Evolutionary conservation across 345 rosid genomes (phyloP).

Genomic region (Boechera retrofracta): DNA sequence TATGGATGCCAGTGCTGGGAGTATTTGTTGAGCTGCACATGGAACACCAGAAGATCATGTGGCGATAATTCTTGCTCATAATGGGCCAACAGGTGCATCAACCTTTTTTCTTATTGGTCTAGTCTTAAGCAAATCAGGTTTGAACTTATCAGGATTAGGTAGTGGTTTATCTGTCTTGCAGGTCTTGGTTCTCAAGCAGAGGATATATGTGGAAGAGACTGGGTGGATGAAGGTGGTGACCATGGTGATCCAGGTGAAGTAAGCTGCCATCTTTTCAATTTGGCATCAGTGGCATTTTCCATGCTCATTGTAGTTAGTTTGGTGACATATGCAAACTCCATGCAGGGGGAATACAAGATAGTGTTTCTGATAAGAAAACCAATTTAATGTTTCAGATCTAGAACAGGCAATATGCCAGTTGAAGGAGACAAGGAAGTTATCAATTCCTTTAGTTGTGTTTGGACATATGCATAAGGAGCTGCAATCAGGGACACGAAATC

Average conservation of each 20-base stretch:
- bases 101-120: slow-evolving; percentile 22
- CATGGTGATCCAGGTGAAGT: slow-evolving; percentile 87
- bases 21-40: slow-evolving; percentile 60
- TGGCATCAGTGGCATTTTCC: neutral
- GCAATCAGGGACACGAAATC: slow-evolving; percentile 60
- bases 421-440: slow-evolving; percentile 54
- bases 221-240: slow-evolving; percentile 76
- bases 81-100: slow-evolving; percentile 76
- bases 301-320: slow-evolving; percentile 11
- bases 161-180: slow-evolving; percentile 41
- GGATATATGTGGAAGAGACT: slow-evolving; percentile 87
- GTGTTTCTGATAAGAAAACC: neutral
- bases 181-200: slow-evolving; percentile 80
- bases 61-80: slow-evolving; percentile 80
- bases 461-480: slow-evolving; percentile 95
- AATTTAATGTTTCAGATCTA: slow-evolving; percentile 58
- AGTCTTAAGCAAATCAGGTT: slow-evolving; percentile 2
- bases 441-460: slow-evolving; percentile 67
- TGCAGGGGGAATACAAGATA: neutral
- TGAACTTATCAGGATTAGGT: slow-evolving; percentile 12
- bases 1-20: slow-evolving; percentile 69
- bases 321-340: neutral
- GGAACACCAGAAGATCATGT: slow-evolving; percentile 78
- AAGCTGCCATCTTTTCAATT: slow-evolving; percentile 21
- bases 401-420: slow-evolving; percentile 69